Evolutionary conservation across 805 yeast species (phyloP).

Genomic region (Kluyveromyces aestuarii): DNA sequence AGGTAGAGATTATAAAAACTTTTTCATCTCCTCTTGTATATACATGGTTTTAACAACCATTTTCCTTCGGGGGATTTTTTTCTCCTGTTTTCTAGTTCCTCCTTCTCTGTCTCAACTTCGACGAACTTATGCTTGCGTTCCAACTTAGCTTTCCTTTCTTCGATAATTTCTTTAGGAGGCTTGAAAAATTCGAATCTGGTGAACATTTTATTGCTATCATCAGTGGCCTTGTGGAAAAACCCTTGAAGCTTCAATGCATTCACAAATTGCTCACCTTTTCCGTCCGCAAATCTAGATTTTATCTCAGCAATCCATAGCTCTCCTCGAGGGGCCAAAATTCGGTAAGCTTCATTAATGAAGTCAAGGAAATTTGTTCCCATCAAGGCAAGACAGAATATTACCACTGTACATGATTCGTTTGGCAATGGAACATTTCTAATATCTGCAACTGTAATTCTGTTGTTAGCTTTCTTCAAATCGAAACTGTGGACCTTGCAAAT

Average conservation of each 20-base stretch:
- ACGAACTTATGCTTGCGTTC: conserved; percentile 59
- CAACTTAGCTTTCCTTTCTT: conserved; percentile 51
- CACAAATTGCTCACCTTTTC: conserved; percentile 70
- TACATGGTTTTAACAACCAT: conserved; percentile 92
- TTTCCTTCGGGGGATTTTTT: conserved; percentile 58
- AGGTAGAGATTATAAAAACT: neutral
- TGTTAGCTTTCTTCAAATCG: conserved; percentile 83
- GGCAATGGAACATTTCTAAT: conserved; percentile 80
- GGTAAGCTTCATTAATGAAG: conserved; percentile 80
- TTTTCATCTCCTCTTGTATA: conserved; percentile 72
- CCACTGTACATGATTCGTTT: conserved; percentile 74
- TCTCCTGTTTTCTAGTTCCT: conserved; percentile 49
- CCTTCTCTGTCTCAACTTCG: conserved; percentile 58
- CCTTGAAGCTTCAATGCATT: conserved; percentile 70
- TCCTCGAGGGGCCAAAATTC: conserved; percentile 83
- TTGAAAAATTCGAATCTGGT: conserved; percentile 90
- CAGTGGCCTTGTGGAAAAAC: conserved; percentile 81
- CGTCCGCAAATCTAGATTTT: conserved; percentile 80
- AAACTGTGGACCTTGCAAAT: conserved; percentile 72
- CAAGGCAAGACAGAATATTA: conserved; percentile 85
- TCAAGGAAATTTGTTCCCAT: conserved; percentile 98
- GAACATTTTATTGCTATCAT: conserved; percentile 85
- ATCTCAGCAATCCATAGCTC: conserved; percentile 97
- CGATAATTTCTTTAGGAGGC: conserved; percentile 61
- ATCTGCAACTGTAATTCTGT: conserved; percentile 93